A percentile compares a stretch with the other conserved stretches of the same genome.
Evolutionary conservation across 2,329 filamentous ascomycete genomes (phyloP).

Genomic region (Neocucurbitaria cava): DNA sequence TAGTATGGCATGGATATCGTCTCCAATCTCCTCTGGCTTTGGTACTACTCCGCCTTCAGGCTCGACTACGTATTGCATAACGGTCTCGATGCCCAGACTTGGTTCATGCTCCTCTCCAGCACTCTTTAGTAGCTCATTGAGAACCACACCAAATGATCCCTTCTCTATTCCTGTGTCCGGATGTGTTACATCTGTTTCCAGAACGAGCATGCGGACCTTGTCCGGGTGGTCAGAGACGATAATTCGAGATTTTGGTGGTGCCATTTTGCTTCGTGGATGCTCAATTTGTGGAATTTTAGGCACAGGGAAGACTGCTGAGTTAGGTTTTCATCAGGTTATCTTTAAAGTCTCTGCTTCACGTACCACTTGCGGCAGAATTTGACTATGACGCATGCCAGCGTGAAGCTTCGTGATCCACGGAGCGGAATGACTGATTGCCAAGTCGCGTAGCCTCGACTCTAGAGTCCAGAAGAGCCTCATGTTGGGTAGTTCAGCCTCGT

Average conservation of each 20-base stretch:
- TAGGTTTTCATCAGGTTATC: not conserved
- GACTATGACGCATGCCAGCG: slow-evolving; percentile 18
- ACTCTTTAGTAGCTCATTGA: slow-evolving; percentile 59
- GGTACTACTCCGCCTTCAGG: slow-evolving; percentile 52
- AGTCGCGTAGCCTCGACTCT: slow-evolving; percentile 1
- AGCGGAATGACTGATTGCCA: not conserved
- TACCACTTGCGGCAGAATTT: slow-evolving; percentile 9
- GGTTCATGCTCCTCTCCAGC: slow-evolving; percentile 63
- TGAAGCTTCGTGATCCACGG: slow-evolving; percentile 15
- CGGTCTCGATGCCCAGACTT: slow-evolving; percentile 61
- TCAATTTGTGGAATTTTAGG: not conserved
- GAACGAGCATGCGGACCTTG: slow-evolving; percentile 58
- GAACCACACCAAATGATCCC: slow-evolving; percentile 63
- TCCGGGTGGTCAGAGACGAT: slow-evolving; percentile 34
- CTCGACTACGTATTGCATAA: slow-evolving; percentile 62
- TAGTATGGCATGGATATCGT: slow-evolving; percentile 52
- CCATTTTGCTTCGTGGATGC: slow-evolving; percentile 21
- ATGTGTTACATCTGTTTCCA: slow-evolving; percentile 66
- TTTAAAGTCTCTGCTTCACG: not conserved
- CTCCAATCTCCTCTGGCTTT: slow-evolving; percentile 55
- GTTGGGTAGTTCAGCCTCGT: slow-evolving; percentile 13
- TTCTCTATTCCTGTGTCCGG: slow-evolving; percentile 57
- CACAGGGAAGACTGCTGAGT: not conserved
- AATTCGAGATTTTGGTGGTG: slow-evolving; percentile 28
- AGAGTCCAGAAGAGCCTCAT: slow-evolving; percentile 19